Evolutionary conservation across 176 grass and related monocot species (phyloP).

Genomic region (Poa annua): DNA sequence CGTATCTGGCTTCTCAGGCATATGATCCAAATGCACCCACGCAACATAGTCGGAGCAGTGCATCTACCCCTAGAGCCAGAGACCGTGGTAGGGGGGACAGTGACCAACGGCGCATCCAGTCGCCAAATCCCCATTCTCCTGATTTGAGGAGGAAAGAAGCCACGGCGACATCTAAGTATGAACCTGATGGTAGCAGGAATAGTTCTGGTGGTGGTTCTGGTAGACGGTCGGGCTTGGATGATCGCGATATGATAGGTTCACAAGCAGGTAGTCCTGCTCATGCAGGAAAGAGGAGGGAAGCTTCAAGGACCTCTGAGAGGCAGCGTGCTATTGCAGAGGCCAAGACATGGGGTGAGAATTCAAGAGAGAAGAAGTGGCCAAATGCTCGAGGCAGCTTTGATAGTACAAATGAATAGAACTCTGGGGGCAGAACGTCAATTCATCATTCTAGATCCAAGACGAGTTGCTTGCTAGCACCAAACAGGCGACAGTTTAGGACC

Average conservation of each 20-base stretch:
- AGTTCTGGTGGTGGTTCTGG: conserved; percentile 71
- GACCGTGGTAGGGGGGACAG: conserved; percentile 25
- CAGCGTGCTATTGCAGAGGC: conserved; percentile 78
- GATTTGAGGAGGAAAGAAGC: conserved; percentile 64
- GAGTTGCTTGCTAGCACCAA: conserved; percentile 31
- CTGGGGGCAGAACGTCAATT: conserved; percentile 46
- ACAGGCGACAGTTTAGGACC: conserved; percentile 33
- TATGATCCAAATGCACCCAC: conserved; percentile 67
- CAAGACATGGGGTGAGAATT: conserved; percentile 74
- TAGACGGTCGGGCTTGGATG: conserved; percentile 62
- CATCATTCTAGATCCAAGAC: conserved; percentile 32
- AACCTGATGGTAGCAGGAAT: conserved; percentile 50
- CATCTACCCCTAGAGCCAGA: conserved; percentile 66
- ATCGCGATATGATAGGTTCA: conserved; percentile 50
- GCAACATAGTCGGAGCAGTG: conserved; percentile 57
- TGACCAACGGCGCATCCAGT: conserved; percentile 59
- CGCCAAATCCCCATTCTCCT: conserved; percentile 69
- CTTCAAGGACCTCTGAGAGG: conserved; percentile 55
- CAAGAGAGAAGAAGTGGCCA: conserved; percentile 60
- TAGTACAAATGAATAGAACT: conserved; percentile 53
- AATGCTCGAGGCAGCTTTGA: conserved; percentile 44
- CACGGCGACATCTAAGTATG: conserved; percentile 36
- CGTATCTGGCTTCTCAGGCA: conserved; percentile 94
- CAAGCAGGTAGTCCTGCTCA: conserved; percentile 65
- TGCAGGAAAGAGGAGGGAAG: conserved; percentile 49